Base-by-base conservation (phyloP, 1,139 yeast genomes). In the Pichia sp. region DNA sequence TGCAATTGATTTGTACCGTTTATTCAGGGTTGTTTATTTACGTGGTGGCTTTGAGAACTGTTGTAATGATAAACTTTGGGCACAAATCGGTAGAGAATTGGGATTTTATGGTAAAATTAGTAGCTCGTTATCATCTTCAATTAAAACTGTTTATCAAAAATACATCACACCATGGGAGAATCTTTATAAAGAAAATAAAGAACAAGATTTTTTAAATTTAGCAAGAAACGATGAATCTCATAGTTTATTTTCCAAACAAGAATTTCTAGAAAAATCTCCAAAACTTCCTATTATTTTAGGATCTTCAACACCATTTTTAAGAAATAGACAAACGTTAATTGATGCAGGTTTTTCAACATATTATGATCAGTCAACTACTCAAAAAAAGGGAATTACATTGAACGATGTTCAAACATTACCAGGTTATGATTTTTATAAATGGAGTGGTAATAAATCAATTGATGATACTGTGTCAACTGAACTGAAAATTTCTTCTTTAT, bases 21-120 rank as follows among this genome's bases (percentile, higher is more conserved):
- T 79, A 26, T 67, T 72, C 48, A 61, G 68, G 29, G 68, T 74
- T 13, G 85, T 79, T 3, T 58, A 66, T 15, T 53, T 70, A n/a
- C 62, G 77, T 50, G 85, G 85, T 18, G 85, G 85, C 0, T 78
- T 67, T 56, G 63, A 67, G 19, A 64, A 62, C 22, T 83, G 79
- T n/a, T 70, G 78, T 37, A 61, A 66, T 38, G 70, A 69, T 43
- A 76, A 76, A 47, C 58, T 73, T 31, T 79, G 86, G 84, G 78
- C 80, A 0, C 78, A 72, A 53, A 70, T 80, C 18, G 91, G 91
- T 13, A 66, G 88, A 40, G 94, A 83, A 51, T 64, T 85, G 40
- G 94, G 94, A 0, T 82, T 80, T 56, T 72, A 76, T 26, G 87
- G 84, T 4, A 71, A 77, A 50, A 74, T 77, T 35, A 76, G 79